Evolutionary conservation across 805 yeast species (phyloP), one percentile per base, ranked within the genome.

Genomic region (Myxozyma melibiosi): DNA sequence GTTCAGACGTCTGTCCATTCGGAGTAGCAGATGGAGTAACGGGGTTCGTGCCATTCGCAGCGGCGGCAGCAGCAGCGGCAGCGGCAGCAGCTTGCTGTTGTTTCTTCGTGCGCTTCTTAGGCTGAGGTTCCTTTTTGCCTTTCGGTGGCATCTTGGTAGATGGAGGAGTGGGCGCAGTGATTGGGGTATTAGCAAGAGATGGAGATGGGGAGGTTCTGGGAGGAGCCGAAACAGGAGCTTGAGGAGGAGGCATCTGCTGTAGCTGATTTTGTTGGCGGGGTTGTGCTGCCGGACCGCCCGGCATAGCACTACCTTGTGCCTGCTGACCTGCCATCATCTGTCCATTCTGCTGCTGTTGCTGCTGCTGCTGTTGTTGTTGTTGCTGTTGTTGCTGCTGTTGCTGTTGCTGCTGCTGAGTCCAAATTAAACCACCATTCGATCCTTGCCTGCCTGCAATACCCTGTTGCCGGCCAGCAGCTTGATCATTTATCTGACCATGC

Each of bases 91-190:
- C 48, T 22, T 42, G 53, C 40, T 57, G 57, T 38, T 58, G 48
- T 30, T 51, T 57, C 40, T 50, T 49, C 14, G 55, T 42, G 44
- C 58, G 58, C 41, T 62, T 62, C 22, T 56, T 50, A 20, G 54
- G 63, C 18, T 44, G 43, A 7, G 63, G 56, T 20, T 57, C 64
- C 27, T 61, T 61, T 57, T 61, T 61, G 13, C 53, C 56, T 44
- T 60, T 60, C 14, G 59, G 48, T 14, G 34, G 24, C 16, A 49
- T 5, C 51, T 57, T 57, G 25, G 57, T n/a, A 8, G 61, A 34
- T n/a, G 62, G 63, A 13, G 63, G 64, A 11, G 64, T 61, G 9
- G 64, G 64, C 13, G 64, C 58, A 2, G 64, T 47, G 27, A 58
- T 48, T 14, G 55, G 56, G 5, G 58, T 44, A 27, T 41, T 60